Evolutionary conservation across 805 yeast species (phyloP).

Genomic region (Ogataea methylovora): DNA sequence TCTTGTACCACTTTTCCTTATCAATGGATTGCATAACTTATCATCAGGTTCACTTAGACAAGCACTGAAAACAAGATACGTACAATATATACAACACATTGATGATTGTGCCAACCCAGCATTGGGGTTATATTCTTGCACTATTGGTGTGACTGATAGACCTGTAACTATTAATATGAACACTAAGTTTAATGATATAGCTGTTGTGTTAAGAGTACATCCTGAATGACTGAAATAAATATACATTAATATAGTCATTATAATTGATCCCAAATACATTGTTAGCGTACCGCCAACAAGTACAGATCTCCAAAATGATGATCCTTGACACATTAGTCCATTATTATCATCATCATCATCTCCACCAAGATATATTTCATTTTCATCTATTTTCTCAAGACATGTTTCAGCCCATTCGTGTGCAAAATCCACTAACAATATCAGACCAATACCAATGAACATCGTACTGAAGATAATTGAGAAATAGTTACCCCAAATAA

Average conservation of each 20-base stretch:
- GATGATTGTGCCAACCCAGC: conserved; percentile 96
- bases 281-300: conserved; percentile 79
- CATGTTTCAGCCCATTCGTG: conserved; percentile 99
- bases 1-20: conserved; percentile 84
- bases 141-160: conserved; percentile 69
- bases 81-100: conserved; percentile 90
- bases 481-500: conserved; percentile 85
- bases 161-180: conserved; percentile 57
- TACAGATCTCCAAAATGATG: conserved; percentile 69
- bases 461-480: conserved; percentile 79
- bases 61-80: conserved; percentile 85
- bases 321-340: conserved; percentile 32
- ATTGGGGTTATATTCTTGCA: conserved; percentile 89
- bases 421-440: conserved; percentile 90
- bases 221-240: conserved; percentile 73
- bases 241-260: conserved; percentile 74
- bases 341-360: conserved; percentile 39
- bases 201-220: conserved; percentile 85
- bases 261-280: conserved; percentile 72
- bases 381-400: conserved; percentile 81
- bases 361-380: conserved; percentile 45
- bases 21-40: conserved; percentile 81
- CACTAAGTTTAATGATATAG: conserved; percentile 70
- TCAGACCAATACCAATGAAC: conserved; percentile 83
- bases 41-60: conserved; percentile 97